Base-by-base conservation (phyloP, 768 basidiomycete genomes). In the Rhizopogon roseolus region DNA sequence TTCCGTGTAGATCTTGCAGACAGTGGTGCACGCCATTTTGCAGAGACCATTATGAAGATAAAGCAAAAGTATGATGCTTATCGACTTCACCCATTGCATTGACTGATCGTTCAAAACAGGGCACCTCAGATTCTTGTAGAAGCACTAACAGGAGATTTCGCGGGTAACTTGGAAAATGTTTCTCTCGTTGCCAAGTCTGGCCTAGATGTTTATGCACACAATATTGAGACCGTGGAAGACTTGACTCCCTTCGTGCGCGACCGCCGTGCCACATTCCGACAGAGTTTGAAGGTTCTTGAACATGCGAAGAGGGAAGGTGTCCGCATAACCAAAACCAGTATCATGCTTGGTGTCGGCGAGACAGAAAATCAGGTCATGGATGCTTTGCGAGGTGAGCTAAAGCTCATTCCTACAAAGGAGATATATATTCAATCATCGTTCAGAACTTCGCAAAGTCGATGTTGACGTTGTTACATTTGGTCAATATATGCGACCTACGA, bases 401-500 rank as follows among this genome's bases (percentile, higher is more conserved):
- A 39, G 14, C 43, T 49, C 17, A 25, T 16, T 36, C 1, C 8
- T 22, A 8, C 9, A 14, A 16, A 46, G 32, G 9, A 36, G 16
- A 36, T 36, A 22, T 16, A 22, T 6, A 7, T 5, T 48, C 14
- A 25, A 36, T 36, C 8, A 22, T 34, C 4, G 9, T 37, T 43
- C 66, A 98, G 97, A 96, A 58, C 79, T 98, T 6, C 87, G 96
- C 41, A 86, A 85, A 59, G 76, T 84, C 43, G 81, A 93, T 60
- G 95, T 98, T 42, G 96, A 98, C 64, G 96, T 99, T 6, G 93
- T 99, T 28, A 99, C 97, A 2, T 98, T 99, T 66, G 97, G 97
- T 2, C 97, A 99, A 73, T 99, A 99, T 71, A 98, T 99, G 97
- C 88, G 97, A 46, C 97, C 97, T 6, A 98, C 97, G 8, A 98